Evolutionary conservation across 2,329 filamentous ascomycete genomes (phyloP).

Genomic region (Diatrype stigma): DNA sequence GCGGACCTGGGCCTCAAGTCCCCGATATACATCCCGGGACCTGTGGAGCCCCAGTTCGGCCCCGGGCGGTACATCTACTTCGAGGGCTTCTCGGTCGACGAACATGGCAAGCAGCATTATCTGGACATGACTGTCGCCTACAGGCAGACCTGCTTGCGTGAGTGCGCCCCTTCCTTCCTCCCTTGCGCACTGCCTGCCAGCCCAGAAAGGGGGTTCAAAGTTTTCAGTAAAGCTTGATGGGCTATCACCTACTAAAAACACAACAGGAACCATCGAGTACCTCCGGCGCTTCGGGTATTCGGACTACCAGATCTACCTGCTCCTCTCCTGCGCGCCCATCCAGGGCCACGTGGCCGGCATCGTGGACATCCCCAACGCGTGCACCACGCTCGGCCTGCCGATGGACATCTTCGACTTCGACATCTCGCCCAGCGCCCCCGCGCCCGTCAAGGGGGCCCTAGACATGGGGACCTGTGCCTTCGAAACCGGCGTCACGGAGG

Average conservation of each 20-base stretch:
- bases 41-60: conserved; percentile 83
- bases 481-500: conserved; percentile 42
- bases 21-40: conserved; percentile 81
- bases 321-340: conserved; percentile 80
- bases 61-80: conserved; percentile 80
- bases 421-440: conserved; percentile 63
- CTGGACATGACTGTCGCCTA: conserved; percentile 85
- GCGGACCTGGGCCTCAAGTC: conserved; percentile 70
- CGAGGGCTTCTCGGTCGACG: conserved; percentile 86
- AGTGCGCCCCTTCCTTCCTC: conserved; percentile 18
- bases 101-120: conserved; percentile 84
- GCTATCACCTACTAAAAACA: too few species aligned
- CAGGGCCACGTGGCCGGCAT: conserved; percentile 87
- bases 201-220: neutral
- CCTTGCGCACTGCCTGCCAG: neutral
- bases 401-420: conserved; percentile 97
- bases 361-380: conserved; percentile 87
- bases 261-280: conserved; percentile 71
- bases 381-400: conserved; percentile 81
- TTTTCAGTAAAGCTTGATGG: too few species aligned
- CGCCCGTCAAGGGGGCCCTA: conserved; percentile 40
- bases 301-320: conserved; percentile 77
- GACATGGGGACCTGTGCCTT: conserved; percentile 72
- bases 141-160: conserved; percentile 68
- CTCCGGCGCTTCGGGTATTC: conserved; percentile 67